A percentile compares a stretch with the other conserved stretches of the same genome.
phyloP scores from a whole-genome alignment of 805 yeast species.

The Ogataea methanolica region DNA sequence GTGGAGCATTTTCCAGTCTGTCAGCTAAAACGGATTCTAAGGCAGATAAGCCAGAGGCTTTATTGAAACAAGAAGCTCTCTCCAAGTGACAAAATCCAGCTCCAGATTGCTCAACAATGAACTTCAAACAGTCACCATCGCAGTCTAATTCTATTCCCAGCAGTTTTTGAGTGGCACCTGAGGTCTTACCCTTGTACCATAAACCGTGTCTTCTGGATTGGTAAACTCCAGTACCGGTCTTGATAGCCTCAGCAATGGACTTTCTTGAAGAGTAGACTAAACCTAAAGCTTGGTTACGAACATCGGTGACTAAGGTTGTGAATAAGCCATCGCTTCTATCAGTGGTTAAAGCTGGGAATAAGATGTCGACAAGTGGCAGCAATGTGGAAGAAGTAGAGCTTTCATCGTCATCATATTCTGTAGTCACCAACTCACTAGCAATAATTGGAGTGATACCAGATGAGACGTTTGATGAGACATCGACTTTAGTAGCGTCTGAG shows the following conservation, averaged over 20 bases:
- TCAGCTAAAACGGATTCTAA: conserved; percentile 63
- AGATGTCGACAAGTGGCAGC: conserved; percentile 29
- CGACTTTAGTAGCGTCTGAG: conserved; percentile 7
- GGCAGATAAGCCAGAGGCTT: conserved; percentile 57
- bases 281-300: conserved; percentile 71
- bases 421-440: conserved; percentile 26
- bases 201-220: conserved; percentile 89
- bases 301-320: conserved; percentile 77
- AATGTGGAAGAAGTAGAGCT: conserved; percentile 23
- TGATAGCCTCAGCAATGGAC: conserved; percentile 77
- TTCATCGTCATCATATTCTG: conserved; percentile 25
- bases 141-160: conserved; percentile 72
- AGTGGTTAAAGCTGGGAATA: conserved; percentile 54
- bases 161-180: conserved; percentile 90
- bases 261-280: conserved; percentile 85
- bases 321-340: conserved; percentile 85
- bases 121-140: conserved; percentile 86
- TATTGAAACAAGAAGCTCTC: conserved; percentile 77
- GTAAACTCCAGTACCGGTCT: conserved; percentile 82
- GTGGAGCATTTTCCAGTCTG: conserved; percentile 70
- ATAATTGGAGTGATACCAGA: conserved; percentile 35
- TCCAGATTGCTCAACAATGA: conserved; percentile 80
- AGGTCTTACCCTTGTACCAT: conserved; percentile 94
- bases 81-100: conserved; percentile 91
- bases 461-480: conserved; percentile 21